These are phyloP conservation scores for Logfia minima DNA, from an alignment of 129 eudicot genomes.

Conservation along the genomic window DNA sequence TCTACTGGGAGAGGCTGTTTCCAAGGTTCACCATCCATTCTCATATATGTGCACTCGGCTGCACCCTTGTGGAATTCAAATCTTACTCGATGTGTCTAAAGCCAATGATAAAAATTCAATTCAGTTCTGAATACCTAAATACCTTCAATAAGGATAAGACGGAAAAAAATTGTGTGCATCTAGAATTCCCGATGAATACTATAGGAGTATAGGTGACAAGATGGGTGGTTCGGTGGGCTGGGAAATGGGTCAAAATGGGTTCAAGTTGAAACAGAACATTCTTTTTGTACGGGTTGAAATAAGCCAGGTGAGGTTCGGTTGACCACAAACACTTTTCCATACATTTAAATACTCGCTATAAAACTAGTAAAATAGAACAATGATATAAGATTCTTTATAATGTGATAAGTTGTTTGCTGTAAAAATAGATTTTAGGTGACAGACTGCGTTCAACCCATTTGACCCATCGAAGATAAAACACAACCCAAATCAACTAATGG, in stretches of 20 bases:
- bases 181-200: background rate
- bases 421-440: background rate
- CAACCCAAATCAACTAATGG: background rate
- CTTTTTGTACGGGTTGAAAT: background rate
- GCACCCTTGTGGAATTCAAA: conserved; percentile 81
- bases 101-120: conserved; percentile 7
- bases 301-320: background rate
- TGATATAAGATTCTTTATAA: too few relatives aligned
- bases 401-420: background rate
- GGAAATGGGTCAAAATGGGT: background rate
- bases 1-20: conserved; percentile 85
- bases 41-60: conserved; percentile 74
- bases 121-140: background rate
- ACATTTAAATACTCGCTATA: background rate
- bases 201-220: background rate
- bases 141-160: background rate
- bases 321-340: background rate
- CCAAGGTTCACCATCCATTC: conserved; percentile 99
- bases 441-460: background rate
- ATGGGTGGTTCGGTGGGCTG: background rate
- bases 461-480: background rate
- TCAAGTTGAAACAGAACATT: background rate
- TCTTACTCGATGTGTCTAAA: conserved; percentile 63
- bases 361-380: too few relatives aligned
- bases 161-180: background rate